Percentiles rank a stretch among this genome's conserved stretches.
Evolutionary conservation across 495 filamentous ascomycete genomes (phyloP).

Genomic region (Podospora bellae-mahoneyi): DNA sequence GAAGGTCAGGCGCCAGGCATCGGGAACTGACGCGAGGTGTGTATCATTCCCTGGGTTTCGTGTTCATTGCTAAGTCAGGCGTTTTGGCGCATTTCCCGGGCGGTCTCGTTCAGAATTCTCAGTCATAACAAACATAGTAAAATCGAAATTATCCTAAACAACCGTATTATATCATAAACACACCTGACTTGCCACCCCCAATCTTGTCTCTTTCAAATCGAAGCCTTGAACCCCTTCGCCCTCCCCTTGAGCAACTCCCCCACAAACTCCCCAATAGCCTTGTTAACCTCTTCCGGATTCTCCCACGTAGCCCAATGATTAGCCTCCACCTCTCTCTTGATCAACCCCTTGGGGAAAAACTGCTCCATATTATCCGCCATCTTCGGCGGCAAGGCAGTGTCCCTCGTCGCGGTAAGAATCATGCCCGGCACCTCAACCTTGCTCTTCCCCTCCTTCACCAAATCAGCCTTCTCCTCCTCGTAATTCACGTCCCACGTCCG

Average conservation of each 20-base stretch:
- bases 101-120: background rate
- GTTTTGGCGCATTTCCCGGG: background rate
- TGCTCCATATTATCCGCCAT: conserved; percentile 67
- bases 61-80: background rate
- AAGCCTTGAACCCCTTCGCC: conserved; percentile 22
- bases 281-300: conserved; percentile 53
- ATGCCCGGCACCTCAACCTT: conserved; percentile 65
- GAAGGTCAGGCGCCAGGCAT: too few relatives aligned
- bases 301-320: conserved; percentile 71
- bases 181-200: background rate
- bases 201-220: conserved; percentile 17
- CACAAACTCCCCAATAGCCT: conserved; percentile 40
- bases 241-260: conserved; percentile 18
- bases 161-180: too few relatives aligned
- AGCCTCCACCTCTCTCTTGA: conserved; percentile 54
- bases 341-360: conserved; percentile 55
- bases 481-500: conserved; percentile 66
- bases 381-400: conserved; percentile 61
- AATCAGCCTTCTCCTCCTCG: conserved; percentile 62
- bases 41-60: background rate
- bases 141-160: background rate
- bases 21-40: background rate
- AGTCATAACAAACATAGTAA: background rate
- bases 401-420: conserved; percentile 68
- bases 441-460: conserved; percentile 31